Percentiles rank a stretch among this genome's conserved stretches.
phyloP scores from a whole-genome alignment of 2,329 filamentous ascomycete species.

The Dryadomyces quercus-mongolicae region DNA sequence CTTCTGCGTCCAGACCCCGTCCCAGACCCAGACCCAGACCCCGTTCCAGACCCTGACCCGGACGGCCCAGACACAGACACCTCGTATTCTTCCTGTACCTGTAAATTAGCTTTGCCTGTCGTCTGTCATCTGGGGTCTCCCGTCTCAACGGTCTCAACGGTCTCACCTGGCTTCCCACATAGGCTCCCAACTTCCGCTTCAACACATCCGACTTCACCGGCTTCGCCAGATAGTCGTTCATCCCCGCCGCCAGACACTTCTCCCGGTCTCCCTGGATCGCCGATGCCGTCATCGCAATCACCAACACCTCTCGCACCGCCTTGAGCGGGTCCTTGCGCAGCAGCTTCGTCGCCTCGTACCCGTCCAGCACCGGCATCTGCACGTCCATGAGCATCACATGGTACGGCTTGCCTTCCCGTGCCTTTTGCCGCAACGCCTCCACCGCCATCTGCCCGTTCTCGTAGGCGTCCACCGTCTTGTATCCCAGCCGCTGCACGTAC shows the following conservation, averaged over 20 bases:
- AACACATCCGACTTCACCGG: slow-evolving; percentile 83
- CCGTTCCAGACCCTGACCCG: too few relatives aligned
- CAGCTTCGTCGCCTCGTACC: slow-evolving; percentile 79
- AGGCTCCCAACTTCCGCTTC: slow-evolving; percentile 63
- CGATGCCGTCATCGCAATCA: slow-evolving; percentile 94
- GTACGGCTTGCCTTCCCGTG: slow-evolving; percentile 62
- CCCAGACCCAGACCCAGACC: too few relatives aligned
- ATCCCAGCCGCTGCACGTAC: slow-evolving; percentile 76
- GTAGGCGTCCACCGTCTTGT: slow-evolving; percentile 71
- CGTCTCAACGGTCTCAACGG: too few relatives aligned
- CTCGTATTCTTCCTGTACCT: too few relatives aligned
- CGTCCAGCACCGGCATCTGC: slow-evolving; percentile 89
- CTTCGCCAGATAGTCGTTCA: slow-evolving; percentile 96
- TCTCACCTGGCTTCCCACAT: slow-evolving; percentile 24
- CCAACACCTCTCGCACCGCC: slow-evolving; percentile 68
- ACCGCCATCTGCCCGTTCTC: slow-evolving; percentile 83
- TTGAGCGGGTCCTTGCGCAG: slow-evolving; percentile 67
- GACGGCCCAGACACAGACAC: too few relatives aligned
- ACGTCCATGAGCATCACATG: slow-evolving; percentile 93
- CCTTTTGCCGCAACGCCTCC: slow-evolving; percentile 66
- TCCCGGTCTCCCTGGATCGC: slow-evolving; percentile 91
- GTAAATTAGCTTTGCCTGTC: too few relatives aligned
- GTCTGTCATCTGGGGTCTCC: too few relatives aligned
- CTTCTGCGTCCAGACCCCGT: too few relatives aligned
- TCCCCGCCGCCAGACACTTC: slow-evolving; percentile 88